Evolutionary conservation across 2,329 filamentous ascomycete genomes (phyloP).

Genomic region (Scedosporium boydii): DNA sequence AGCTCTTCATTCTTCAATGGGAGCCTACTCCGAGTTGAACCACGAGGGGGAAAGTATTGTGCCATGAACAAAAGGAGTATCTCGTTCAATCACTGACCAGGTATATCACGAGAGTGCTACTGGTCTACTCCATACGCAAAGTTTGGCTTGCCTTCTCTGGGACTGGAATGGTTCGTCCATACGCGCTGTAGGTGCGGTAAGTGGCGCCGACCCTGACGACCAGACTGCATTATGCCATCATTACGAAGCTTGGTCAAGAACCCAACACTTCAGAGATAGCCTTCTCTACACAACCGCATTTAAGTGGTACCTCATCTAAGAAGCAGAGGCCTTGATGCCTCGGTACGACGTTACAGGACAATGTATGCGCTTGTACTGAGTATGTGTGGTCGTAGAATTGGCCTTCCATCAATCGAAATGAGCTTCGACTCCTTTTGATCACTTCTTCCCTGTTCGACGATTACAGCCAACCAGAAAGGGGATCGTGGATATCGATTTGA

Average conservation of each 20-base stretch:
- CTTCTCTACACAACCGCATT: too few relatives aligned
- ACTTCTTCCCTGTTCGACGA: not conserved
- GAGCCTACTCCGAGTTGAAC: too few relatives aligned
- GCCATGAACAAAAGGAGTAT: too few relatives aligned
- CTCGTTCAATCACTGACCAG: too few relatives aligned
- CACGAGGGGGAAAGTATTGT: too few relatives aligned
- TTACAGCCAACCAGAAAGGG: too few relatives aligned
- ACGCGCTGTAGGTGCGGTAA: not conserved
- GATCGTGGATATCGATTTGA: not conserved
- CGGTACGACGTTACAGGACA: not conserved
- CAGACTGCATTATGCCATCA: not conserved
- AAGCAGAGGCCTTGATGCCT: not conserved
- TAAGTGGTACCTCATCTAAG: not conserved
- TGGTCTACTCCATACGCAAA: not conserved
- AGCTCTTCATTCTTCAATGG: too few relatives aligned
- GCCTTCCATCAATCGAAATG: not conserved
- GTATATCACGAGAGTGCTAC: not conserved
- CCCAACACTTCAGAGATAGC: too few relatives aligned
- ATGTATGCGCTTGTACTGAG: not conserved
- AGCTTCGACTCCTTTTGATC: not conserved
- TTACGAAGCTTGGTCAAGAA: not conserved
- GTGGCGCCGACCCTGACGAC: not conserved
- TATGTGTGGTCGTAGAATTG: not conserved
- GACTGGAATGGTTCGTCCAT: constrained; percentile 4
- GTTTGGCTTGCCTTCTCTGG: not conserved